Evolutionary conservation across 75 land plant species (phyloP).

Genomic region (Adiantum capillusveneris): DNA sequence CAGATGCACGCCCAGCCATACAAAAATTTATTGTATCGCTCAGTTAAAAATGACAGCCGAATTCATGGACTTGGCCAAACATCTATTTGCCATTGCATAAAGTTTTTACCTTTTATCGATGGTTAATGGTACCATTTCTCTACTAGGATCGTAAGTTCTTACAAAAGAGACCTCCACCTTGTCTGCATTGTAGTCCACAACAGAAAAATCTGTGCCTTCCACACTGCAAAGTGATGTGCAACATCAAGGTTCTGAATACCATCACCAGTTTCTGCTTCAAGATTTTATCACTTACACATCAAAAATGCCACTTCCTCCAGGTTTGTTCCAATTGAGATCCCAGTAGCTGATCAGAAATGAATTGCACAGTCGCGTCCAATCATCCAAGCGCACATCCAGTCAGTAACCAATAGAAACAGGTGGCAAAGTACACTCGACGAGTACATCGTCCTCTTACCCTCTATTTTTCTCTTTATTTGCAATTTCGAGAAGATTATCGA

Average conservation of each 20-base stretch:
- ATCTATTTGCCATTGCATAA: too few species aligned
- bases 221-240: conserved; percentile 7
- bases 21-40: too few species aligned
- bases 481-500: conserved; percentile 37
- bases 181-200: neutral
- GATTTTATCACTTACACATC: conserved; percentile 39
- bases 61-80: too few species aligned
- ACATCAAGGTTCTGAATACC: too few species aligned
- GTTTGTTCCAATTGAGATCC: conserved; percentile 52
- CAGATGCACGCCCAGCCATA: too few species aligned
- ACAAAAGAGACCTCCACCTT: conserved; percentile 11
- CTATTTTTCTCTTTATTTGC: conserved; percentile 22
- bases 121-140: conserved; percentile 12
- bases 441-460: conserved; percentile 10
- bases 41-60: too few species aligned
- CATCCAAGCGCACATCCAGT: too few species aligned
- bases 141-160: neutral
- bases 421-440: too few species aligned
- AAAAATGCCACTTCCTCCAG: conserved; percentile 34
- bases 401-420: too few species aligned
- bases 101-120: conserved; percentile 16
- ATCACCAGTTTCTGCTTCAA: too few species aligned
- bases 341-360: conserved; percentile 32
- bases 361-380: too few species aligned
- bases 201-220: neutral